Conservation (phyloP, 805 yeast genomes). For the Yamadazyma philogaea region DNA sequence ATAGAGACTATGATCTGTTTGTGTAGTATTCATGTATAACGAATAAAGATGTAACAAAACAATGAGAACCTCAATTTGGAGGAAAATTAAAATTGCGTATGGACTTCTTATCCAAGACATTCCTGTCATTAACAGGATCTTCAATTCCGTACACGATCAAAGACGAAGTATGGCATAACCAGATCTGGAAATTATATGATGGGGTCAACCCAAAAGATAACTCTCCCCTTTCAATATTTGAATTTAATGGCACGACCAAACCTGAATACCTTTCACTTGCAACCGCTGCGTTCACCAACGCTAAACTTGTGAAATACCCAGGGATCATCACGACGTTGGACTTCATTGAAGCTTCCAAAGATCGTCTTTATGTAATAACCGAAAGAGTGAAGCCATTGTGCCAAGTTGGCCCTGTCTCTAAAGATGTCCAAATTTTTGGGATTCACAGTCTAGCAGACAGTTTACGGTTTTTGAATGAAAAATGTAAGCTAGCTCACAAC, state of each 20-base stretch:
- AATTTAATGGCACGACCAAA: conserved; percentile 48
- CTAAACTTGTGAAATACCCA: conserved; percentile 63
- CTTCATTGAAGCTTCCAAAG: conserved; percentile 57
- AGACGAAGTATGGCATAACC: conserved; percentile 32
- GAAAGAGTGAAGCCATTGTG: conserved; percentile 63
- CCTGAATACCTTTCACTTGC: conserved; percentile 32
- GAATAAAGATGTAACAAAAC: background rate
- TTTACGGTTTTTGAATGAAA: conserved; percentile 55
- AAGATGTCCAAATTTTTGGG: conserved; percentile 49
- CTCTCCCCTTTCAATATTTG: conserved; percentile 60
- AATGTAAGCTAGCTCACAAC: conserved; percentile 61
- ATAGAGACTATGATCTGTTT: conserved; percentile 5
- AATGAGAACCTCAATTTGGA: background rate
- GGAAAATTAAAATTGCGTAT: conserved; percentile 27
- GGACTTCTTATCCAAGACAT: conserved; percentile 68
- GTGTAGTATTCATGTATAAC: conserved; percentile 3
- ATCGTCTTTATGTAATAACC: conserved; percentile 55
- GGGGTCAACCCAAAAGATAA: conserved; percentile 56
- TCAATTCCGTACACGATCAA: conserved; percentile 59
- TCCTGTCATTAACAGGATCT: conserved; percentile 53
- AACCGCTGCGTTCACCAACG: conserved; percentile 37
- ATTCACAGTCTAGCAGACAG: conserved; percentile 53
- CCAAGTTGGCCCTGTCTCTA: conserved; percentile 20
- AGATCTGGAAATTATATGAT: conserved; percentile 60
- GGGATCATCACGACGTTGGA: conserved; percentile 65